phyloP scores from a whole-genome alignment of 805 yeast genomes.

The Wickerhamomyces tratensis region DNA sequence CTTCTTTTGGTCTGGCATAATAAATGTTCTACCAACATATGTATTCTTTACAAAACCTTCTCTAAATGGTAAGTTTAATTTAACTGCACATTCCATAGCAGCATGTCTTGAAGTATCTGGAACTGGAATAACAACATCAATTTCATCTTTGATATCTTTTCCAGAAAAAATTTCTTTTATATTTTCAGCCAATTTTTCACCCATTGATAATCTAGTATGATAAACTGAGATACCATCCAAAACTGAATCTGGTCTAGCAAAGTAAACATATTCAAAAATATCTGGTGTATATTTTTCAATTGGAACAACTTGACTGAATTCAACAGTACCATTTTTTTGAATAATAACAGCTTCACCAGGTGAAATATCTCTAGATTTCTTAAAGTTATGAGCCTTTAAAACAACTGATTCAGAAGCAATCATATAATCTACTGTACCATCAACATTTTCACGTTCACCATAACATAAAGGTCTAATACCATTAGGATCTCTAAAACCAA shows the following conservation, averaged over 20 bases:
- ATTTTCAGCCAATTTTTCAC: conserved; percentile 73
- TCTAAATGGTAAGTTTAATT: conserved; percentile 74
- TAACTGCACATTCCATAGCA: conserved; percentile 85
- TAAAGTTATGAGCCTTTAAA: conserved; percentile 82
- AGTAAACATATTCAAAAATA: conserved; percentile 93
- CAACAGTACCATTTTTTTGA: conserved; percentile 70
- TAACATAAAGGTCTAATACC: conserved; percentile 88
- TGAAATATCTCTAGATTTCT: conserved; percentile 65
- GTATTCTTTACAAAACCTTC: conserved; percentile 97
- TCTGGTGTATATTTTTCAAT: conserved; percentile 82
- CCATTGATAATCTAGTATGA: conserved; percentile 89
- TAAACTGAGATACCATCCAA: conserved; percentile 96
- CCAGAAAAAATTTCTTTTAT: conserved; percentile 37
- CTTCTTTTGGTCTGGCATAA: conserved; percentile 96
- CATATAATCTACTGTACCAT: conserved; percentile 82
- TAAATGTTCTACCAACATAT: conserved; percentile 95
- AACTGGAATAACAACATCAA: conserved; percentile 95
- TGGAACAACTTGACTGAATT: conserved; percentile 79
- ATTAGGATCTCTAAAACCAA: conserved; percentile 96
- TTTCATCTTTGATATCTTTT: conserved; percentile 39
- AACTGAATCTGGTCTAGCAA: conserved; percentile 96
- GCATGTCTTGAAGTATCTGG: conserved; percentile 98
- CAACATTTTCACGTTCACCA: conserved; percentile 67
- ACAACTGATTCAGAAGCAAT: conserved; percentile 94
- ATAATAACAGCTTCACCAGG: conserved; percentile 98